Base-by-base conservation (phyloP, 2,329 filamentous ascomycete genomes). In the Xylaria sp. region DNA sequence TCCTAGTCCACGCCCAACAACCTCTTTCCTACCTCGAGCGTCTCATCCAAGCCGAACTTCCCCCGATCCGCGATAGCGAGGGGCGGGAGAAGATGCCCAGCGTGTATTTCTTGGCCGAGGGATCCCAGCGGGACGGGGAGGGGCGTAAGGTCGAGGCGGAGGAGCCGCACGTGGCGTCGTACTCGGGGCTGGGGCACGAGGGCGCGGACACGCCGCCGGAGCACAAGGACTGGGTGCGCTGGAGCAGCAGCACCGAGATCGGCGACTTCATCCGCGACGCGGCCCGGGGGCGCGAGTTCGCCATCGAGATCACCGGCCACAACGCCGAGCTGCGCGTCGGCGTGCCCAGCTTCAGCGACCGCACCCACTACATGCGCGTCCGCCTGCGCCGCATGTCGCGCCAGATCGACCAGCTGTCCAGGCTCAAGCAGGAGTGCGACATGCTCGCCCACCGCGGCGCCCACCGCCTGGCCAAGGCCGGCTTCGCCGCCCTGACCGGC, bases 261-360 rank as follows among this genome's bases (percentile, higher is more conserved):
- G 92, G 92, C 8, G 92, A 96, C 73, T 97, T 97, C 67, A 94
- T 97, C 61, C 86, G 91, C 7, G 92, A 97, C 68, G 92, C 92
- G 0, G 90, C 92, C 0, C 80, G 90, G 2, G 90, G 90, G 0
- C 85, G 90, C 50, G 91, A 96, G 67, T 96, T 97, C 67, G 85
- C 88, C 2, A 86, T 97, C 40, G 84, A 88, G 48, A 90, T 97
- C 52, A 89, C 95, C 68, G 90, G 90, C 0, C 74, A 77, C 52
- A 60, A 70, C 9, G 62, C 73, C 13, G 85, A 91, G 63, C 87
- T 96, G 62, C 82, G 85, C 16, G 87, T 96, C 6, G 86, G 85
- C 0, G 92, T 96, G 8, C 92, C 92, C 0, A 91, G 87, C 43
- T 97, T 96, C 79, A 85, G 87, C 56, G 92, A 97, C 69, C 81